Conservation (phyloP, 1,284 basidiomycete species). For the Sporisorium iseilematis-ciliati region DNA sequence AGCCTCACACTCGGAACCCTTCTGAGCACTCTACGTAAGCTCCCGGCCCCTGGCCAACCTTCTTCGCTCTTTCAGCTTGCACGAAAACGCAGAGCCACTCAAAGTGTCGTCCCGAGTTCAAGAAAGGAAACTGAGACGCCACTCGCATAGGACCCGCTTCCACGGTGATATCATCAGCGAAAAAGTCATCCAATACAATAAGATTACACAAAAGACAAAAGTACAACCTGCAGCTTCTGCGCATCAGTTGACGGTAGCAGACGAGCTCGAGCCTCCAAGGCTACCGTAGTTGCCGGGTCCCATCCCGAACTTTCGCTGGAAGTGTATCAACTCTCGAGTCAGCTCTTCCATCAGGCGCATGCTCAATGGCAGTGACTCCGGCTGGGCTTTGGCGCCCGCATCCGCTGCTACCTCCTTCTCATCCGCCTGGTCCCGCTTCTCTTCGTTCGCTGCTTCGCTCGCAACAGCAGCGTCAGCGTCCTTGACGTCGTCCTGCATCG, state of each 20-base stretch:
- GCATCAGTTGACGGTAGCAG: conserved; percentile 35
- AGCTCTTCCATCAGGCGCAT: conserved; percentile 67
- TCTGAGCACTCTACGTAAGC: no score
- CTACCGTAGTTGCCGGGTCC: conserved; percentile 39
- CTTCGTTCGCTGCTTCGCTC: conserved; percentile 47
- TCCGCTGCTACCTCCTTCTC: conserved; percentile 10
- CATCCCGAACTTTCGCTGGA: conserved; percentile 61
- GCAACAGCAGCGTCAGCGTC: neutral
- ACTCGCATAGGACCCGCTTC: no score
- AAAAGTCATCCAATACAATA: neutral
- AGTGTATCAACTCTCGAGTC: conserved; percentile 62
- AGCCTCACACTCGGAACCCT: no score
- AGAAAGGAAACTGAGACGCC: neutral
- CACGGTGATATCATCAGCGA: neutral
- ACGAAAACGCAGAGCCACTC: no score
- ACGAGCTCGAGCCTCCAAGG: conserved; percentile 28
- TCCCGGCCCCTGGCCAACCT: no score
- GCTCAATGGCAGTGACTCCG: conserved; percentile 51
- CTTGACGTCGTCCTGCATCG: conserved; percentile 51
- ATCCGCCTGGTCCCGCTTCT: conserved; percentile 76
- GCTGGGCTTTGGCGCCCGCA: conserved; percentile 3
- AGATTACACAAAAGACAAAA: conserved; percentile 4
- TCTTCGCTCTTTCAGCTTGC: no score
- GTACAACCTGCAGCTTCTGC: neutral
- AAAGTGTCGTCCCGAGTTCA: no score